Conservation (phyloP, 805 yeast genomes). For the Ogataea allantospora region DNA sequence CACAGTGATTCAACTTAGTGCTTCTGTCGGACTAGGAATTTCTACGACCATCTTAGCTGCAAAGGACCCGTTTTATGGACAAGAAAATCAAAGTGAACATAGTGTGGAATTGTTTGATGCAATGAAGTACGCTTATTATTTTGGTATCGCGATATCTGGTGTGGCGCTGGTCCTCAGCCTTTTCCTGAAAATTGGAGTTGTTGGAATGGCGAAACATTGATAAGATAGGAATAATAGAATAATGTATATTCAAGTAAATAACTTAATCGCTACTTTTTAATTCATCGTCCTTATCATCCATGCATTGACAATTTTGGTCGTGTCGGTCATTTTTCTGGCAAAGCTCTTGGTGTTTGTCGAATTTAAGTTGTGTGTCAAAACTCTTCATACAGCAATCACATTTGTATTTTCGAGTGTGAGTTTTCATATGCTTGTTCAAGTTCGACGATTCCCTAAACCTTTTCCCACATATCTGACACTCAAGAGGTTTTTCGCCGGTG, state of each 20-base stretch:
- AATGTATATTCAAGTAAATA: not conserved
- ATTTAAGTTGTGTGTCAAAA: constrained; percentile 45
- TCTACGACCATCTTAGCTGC: constrained; percentile 40
- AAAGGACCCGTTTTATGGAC: constrained; percentile 33
- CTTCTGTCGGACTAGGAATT: constrained; percentile 42
- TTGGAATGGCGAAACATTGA: constrained; percentile 24
- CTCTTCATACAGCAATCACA: constrained; percentile 54
- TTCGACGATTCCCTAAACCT: constrained; percentile 88
- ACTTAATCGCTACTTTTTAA: not conserved
- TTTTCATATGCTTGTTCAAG: constrained; percentile 81
- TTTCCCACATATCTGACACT: constrained; percentile 78
- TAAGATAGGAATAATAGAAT: not conserved
- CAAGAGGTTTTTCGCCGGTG: constrained; percentile 86
- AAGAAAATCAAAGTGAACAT: constrained; percentile 24
- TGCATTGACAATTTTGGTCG: constrained; percentile 5
- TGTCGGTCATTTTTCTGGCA: constrained; percentile 18
- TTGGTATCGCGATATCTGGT: constrained; percentile 38
- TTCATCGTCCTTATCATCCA: constrained; percentile 4
- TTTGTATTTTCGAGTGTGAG: constrained; percentile 56
- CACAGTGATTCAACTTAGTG: constrained; percentile 41
- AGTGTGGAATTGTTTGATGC: constrained; percentile 30
- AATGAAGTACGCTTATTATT: constrained; percentile 38
- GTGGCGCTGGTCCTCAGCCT: constrained; percentile 30
- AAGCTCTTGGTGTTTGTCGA: constrained; percentile 37
- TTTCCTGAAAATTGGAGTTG: constrained; percentile 38